phyloP scores from a whole-genome alignment of 1,284 basidiomycete species.

The Malassezia psittaci region DNA sequence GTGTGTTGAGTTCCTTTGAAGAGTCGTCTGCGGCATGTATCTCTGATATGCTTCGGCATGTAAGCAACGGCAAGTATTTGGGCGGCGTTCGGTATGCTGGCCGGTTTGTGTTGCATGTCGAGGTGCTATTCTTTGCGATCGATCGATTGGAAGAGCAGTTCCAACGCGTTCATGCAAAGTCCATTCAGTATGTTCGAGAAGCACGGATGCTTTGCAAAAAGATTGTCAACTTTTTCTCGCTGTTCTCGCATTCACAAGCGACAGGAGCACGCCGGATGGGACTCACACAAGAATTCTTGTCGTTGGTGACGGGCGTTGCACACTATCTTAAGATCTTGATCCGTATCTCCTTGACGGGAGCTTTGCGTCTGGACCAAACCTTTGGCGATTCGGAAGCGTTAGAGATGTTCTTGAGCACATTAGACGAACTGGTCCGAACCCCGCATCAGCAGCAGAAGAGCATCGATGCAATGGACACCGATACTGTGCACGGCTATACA shows the following conservation, averaged over 20 bases:
- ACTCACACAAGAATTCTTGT: conserved; percentile 92
- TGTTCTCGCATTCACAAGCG: conserved; percentile 91
- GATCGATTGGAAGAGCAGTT: conserved; percentile 91
- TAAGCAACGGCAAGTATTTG: conserved; percentile 88
- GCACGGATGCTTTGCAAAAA: conserved; percentile 97
- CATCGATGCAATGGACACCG: conserved; percentile 24
- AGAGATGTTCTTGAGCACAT: conserved; percentile 76
- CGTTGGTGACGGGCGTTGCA: conserved; percentile 93
- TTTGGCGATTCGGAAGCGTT: conserved; percentile 71
- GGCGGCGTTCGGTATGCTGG: conserved; percentile 97
- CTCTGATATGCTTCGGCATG: conserved; percentile 88
- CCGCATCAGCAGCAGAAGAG: conserved; percentile 50
- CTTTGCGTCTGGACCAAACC: conserved; percentile 87
- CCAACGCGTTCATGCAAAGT: conserved; percentile 58
- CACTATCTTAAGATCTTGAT: conserved; percentile 99
- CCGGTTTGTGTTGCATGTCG: conserved; percentile 95
- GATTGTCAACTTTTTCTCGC: conserved; percentile 94
- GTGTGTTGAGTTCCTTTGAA: conserved; percentile 93
- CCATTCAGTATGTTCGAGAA: conserved; percentile 94
- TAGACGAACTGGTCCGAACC: conserved; percentile 48
- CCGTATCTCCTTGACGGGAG: conserved; percentile 88
- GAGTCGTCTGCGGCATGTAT: conserved; percentile 99
- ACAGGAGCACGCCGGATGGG: conserved; percentile 77
- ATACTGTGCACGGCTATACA: conserved; percentile 37
- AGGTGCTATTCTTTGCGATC: conserved; percentile 91